Percentiles rank a stretch among this genome's conserved stretches.
phyloP scores from a whole-genome alignment of 106 monocot genomes.

The Allium fistulosum region DNA sequence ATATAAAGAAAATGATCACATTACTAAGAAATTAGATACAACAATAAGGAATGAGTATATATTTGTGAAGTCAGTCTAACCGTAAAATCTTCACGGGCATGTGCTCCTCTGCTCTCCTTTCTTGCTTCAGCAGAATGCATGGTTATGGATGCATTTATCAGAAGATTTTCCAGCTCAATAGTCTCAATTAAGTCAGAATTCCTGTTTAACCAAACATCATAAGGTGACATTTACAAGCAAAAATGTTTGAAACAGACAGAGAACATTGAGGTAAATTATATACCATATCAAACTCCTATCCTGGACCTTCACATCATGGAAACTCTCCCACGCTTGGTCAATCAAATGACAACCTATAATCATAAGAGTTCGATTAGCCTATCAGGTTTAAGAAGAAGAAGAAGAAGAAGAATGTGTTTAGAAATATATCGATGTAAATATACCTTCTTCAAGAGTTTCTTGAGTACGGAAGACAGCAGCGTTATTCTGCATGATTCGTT shows the following conservation, averaged over 20 bases:
- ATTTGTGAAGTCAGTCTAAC: conserved; percentile 26
- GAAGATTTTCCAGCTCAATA: conserved; percentile 90
- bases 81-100: conserved; percentile 97
- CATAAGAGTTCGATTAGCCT: neutral
- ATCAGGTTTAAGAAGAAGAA: too few relatives aligned
- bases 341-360: conserved; percentile 68
- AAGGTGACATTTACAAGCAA: neutral
- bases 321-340: conserved; percentile 83
- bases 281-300: conserved; percentile 96
- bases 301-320: conserved; percentile 62
- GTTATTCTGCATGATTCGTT: conserved; percentile 98
- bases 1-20: too few relatives aligned
- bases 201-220: conserved; percentile 26
- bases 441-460: conserved; percentile 94
- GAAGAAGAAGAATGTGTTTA: neutral
- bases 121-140: conserved; percentile 99
- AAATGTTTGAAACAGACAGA: neutral
- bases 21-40: too few relatives aligned
- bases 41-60: too few relatives aligned
- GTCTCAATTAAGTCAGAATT: conserved; percentile 95
- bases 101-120: conserved; percentile 99
- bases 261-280: neutral
- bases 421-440: neutral
- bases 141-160: conserved; percentile 93
- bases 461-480: conserved; percentile 98